Base-by-base conservation (phyloP, 129 eudicot species). In the Helichrysum umbraculigerum region DNA sequence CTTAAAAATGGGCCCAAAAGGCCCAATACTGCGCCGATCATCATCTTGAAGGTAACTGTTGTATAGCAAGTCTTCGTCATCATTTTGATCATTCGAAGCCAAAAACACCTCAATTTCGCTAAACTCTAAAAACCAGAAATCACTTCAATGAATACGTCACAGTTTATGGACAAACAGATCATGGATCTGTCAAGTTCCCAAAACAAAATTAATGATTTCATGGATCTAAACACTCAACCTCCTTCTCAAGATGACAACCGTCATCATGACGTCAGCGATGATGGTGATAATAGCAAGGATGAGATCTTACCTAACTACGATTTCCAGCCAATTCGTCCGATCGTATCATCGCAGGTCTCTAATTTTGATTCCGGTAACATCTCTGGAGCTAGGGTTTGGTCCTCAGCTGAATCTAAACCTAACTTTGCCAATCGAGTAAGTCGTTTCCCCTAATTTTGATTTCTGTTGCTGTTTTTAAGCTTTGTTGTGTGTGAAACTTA, bases 121-220 rank as follows among this genome's bases (percentile, higher is more conserved):
- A 41, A 65, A 66, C 60, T 72, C 5, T 51, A 57, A 34, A 51
- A 56, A n/a, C 54, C 32, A 25, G 60, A 47, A 12, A 5, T 56
- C 3, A 76, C 65, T 47, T 85, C 82, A 78, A 94, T 94, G 98
- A 88, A 91, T 72, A 81, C 97, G 59, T 87, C 91, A 77, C 83
- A 83, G 87, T 94, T 68, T 74, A 91, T 89, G 97, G 98, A 94
- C 84, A 94, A 94, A 74, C 97, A 94, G 84, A 94, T 94, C 76
- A 94, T 94, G 98, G 97, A 94, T 88, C 92, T 94, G 70, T 85
- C 96, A 30, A 83, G 86, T 79, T 89, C 98, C 0, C 89, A 88
- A 60, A 80, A 44, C 77, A 86, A 73, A 71, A 76, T 6, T 75
- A 72, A 60, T 80, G 63, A 58, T 7, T 87, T 92, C 78, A 79